Conservation (phyloP, 1,284 basidiomycete species). For the Leccinum subrobustum region DNA sequence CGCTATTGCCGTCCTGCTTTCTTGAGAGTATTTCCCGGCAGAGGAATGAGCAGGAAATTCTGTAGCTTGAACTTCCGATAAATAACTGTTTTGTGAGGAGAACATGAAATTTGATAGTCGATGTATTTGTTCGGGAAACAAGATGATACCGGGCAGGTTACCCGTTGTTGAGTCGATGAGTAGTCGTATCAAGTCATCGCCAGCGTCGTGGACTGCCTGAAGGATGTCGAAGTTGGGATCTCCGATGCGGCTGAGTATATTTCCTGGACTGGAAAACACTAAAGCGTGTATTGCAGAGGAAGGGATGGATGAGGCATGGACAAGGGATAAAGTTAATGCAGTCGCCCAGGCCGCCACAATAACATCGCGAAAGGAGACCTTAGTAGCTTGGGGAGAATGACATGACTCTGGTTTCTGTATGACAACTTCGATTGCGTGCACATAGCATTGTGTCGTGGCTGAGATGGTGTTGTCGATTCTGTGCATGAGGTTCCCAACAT, state of each 20-base stretch:
- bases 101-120: conserved; percentile 39
- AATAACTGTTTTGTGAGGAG: conserved; percentile 33
- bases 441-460: conserved; percentile 37
- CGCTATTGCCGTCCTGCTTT: conserved; percentile 44
- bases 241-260: conserved; percentile 25
- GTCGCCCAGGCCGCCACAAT: conserved; percentile 37
- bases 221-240: conserved; percentile 34
- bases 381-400: conserved; percentile 16
- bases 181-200: conserved; percentile 32
- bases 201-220: conserved; percentile 35
- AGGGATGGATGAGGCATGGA: conserved; percentile 18
- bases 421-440: conserved; percentile 37
- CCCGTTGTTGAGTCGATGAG: conserved; percentile 37
- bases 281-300: conserved; percentile 18
- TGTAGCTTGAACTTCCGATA: conserved; percentile 37
- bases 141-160: conserved; percentile 43
- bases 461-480: conserved; percentile 32
- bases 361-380: conserved; percentile 35
- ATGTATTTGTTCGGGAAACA: conserved; percentile 44
- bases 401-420: conserved; percentile 29
- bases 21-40: conserved; percentile 21
- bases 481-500: conserved; percentile 38
- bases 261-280: conserved; percentile 18
- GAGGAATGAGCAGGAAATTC: conserved; percentile 23
- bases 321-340: conserved; percentile 27